Conservation (phyloP, 768 basidiomycete genomes). For the Tylopilus sp. region DNA sequence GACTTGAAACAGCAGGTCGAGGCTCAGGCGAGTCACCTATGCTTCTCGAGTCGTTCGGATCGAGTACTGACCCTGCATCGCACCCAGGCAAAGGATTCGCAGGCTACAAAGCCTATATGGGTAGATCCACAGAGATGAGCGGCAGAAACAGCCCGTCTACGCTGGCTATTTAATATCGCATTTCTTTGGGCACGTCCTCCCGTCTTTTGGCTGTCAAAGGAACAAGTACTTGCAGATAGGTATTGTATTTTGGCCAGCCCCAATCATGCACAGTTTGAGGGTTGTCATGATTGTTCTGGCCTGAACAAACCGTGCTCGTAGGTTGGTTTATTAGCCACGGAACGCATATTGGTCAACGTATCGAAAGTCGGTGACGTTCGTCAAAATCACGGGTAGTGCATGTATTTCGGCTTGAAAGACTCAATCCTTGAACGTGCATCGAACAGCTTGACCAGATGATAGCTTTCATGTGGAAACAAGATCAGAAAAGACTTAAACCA, state of each 20-base stretch:
- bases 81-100: conserved; percentile 23
- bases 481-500: background rate
- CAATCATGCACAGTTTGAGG: no score
- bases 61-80: conserved; percentile 3
- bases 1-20: conserved; percentile 49
- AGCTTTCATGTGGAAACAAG: background rate
- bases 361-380: no score
- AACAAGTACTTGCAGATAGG: background rate
- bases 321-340: no score
- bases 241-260: no score
- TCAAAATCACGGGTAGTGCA: no score
- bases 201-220: background rate
- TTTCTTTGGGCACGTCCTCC: background rate
- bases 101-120: conserved; percentile 34
- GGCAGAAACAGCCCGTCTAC: background rate
- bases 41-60: conserved; percentile 1
- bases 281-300: no score
- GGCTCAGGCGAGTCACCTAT: conserved; percentile 44
- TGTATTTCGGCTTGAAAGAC: no score
- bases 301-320: no score
- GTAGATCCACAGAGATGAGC: conserved; percentile 24
- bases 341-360: no score
- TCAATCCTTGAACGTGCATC: no score
- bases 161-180: background rate
- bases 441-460: no score